Base-by-base conservation (phyloP, 768 basidiomycete species). In the Tulasnella sp. region DNA sequence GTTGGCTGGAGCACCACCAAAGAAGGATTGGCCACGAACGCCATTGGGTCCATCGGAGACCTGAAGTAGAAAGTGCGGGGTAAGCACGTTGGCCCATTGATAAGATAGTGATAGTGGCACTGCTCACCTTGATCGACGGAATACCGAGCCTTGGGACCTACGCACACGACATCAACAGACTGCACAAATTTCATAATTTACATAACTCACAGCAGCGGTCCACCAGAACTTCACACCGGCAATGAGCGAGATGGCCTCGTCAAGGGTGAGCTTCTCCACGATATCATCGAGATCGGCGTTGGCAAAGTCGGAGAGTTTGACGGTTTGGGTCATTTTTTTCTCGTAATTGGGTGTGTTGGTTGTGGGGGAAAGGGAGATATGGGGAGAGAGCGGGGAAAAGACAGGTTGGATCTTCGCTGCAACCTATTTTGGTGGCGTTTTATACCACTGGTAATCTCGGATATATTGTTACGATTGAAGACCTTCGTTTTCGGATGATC, bases 221-320 rank as follows among this genome's bases (percentile, higher is more conserved):
- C 13, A 50, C 56, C 56, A 58, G 56, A 15, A 58, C 17, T 85
- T 86, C 19, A 83, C 83, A 17, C 87, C 87, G 1, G 84, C 84
- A 8, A 78, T 84, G 29, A 90, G 74, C 45, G 75, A 73, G 65
- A 88, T 86, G 0, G 85, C 82, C 67, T 89, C 88, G 38, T 87
- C 86, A 0, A 78, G 82, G 1, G 84, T 85, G 63, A 89, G 72
- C 60, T 80, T 73, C 21, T 81, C 78, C 53, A 88, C 73, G 58
- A 87, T 71, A 45, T 81, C 76, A 62, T 78, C 74, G 49, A 89
- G 73, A 67, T 82, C 27, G 11, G 47, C 32, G 43, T 58, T 21
- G 45, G 56, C 56, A 24, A 58, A 58, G 30, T n/a, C 19, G 41
- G 56, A 47, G 3, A 41, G 21, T 29, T 58, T 47, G 23, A 30